Evolutionary conservation across 257 asterid genomes (phyloP), one percentile per base, ranked within the genome.

Genomic region (Rubia yunnanensis): DNA sequence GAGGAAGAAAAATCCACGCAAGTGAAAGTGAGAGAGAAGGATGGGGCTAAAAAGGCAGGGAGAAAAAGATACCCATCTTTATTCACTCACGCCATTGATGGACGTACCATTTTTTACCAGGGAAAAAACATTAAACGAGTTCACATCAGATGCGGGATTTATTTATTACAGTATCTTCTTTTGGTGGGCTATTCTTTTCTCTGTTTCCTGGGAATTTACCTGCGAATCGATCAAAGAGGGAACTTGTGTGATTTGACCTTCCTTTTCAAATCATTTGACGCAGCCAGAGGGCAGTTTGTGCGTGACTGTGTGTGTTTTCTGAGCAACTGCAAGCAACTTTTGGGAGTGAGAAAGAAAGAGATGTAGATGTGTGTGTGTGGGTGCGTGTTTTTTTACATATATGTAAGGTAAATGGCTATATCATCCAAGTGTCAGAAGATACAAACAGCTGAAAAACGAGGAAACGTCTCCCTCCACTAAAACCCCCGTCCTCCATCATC

Each of bases 381-480:
- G 63, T 61, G 34, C 46, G 71, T 55, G 36, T 60, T 68, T 39
- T 53, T 76, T 59, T 56, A 66, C 22, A 69, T 70, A 48, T 73
- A 52, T 70, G 76, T 61, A 63, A 36, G 57, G 57, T 76, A 79
- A 80, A 76, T 70, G 52, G 86, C 74, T 76, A 81, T 76, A 81
- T 83, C 76, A 75, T 76, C 87, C 82, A 83, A 73, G 75, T 72
- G 94, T 82, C 94, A 86, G 95, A 85, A 83, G 80, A 80, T 72
- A 65, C 77, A 66, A 81, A 83, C 88, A 82, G 80, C 76, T 87
- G 83, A 81, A 85, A 80, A 87, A 87, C 91, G 86, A 91, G 98
- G 98, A 73, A 86, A 85, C 80, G 94, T 92, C 98, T 79, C 76
- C 84, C 76, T 92, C 92, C 76, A 78, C 84, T 66, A 76, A 2